Percentiles rank a stretch among this genome's conserved stretches.
These are phyloP conservation scores for Aspergillus cristatus DNA, from an alignment of 495 filamentous ascomycete genomes.

Conservation along the genomic window DNA sequence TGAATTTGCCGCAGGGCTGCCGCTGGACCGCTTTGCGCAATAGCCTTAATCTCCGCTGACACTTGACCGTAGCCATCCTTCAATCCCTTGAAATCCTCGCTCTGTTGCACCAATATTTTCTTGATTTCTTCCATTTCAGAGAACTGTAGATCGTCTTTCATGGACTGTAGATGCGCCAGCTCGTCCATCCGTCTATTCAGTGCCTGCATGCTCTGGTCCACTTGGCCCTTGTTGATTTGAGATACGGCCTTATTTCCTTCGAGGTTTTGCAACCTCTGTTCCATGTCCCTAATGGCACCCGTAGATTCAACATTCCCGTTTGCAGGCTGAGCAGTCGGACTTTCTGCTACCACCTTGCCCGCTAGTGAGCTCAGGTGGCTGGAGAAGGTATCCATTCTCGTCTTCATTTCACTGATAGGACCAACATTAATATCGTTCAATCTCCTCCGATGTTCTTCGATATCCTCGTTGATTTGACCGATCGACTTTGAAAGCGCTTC, in stretches of 20 bases:
- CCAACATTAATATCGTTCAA: too few relatives aligned
- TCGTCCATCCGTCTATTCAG: slow-evolving; percentile 1
- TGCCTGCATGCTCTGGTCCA: not conserved
- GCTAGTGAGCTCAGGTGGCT: not conserved
- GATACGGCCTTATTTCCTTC: not conserved
- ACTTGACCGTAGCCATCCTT: slow-evolving; percentile 4
- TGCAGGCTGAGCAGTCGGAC: not conserved
- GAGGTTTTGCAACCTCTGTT: not conserved
- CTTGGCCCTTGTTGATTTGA: not conserved
- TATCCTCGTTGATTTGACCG: not conserved
- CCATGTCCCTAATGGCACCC: not conserved
- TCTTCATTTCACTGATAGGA: not conserved
- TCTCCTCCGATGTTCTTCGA: not conserved
- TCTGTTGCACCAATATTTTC: not conserved
- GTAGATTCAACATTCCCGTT: not conserved
- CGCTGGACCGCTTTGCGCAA: not conserved
- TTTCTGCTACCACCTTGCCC: not conserved
- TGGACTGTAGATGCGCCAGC: slow-evolving; percentile 6
- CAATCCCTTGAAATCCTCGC: not conserved
- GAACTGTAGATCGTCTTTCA: slow-evolving; percentile 14
- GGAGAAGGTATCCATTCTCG: not conserved
- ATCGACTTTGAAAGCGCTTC: not conserved
- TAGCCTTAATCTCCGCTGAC: slow-evolving; percentile 2
- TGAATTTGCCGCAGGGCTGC: too few relatives aligned
- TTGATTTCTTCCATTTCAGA: slow-evolving; percentile 10